These are phyloP conservation scores for Harringtonia aguacate DNA, from an alignment of 2,329 filamentous ascomycete species.

Conservation along the genomic window DNA sequence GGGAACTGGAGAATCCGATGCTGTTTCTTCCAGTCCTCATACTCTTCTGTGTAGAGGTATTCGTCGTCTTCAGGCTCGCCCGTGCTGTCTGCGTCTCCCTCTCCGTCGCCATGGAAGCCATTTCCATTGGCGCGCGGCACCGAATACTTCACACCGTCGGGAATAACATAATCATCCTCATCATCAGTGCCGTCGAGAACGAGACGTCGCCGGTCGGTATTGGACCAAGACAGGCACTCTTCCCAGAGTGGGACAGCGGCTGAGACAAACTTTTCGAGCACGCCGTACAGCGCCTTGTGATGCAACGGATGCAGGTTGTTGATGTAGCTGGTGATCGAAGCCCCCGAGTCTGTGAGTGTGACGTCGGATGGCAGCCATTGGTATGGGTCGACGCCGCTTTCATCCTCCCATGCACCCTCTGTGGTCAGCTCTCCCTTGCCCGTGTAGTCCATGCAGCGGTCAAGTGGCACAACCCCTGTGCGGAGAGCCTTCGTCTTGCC, in stretches of 20 bases:
- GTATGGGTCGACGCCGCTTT: constrained; percentile 7
- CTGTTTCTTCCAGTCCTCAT: not conserved
- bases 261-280: constrained; percentile 24
- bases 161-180: constrained; percentile 7
- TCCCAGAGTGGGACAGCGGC: constrained; percentile 31
- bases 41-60: no score
- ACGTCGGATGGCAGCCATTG: constrained; percentile 28
- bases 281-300: constrained; percentile 20
- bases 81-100: constrained; percentile 3
- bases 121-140: not conserved
- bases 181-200: not conserved
- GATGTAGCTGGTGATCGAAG: constrained; percentile 29
- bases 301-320: constrained; percentile 31
- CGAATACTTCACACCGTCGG: constrained; percentile 4
- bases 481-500: constrained; percentile 20
- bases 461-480: constrained; percentile 17
- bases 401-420: no score
- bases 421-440: constrained; percentile 11
- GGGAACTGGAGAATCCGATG: constrained; percentile 5
- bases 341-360: constrained; percentile 17
- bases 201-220: constrained; percentile 4
- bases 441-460: constrained; percentile 15
- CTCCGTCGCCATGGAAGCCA: not conserved
- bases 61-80: constrained; percentile 1
- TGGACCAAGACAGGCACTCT: constrained; percentile 5